Evolutionary conservation across 768 basidiomycete genomes (phyloP), one percentile per base, ranked within the genome.

Genomic region (Naganishia onofrii): DNA sequence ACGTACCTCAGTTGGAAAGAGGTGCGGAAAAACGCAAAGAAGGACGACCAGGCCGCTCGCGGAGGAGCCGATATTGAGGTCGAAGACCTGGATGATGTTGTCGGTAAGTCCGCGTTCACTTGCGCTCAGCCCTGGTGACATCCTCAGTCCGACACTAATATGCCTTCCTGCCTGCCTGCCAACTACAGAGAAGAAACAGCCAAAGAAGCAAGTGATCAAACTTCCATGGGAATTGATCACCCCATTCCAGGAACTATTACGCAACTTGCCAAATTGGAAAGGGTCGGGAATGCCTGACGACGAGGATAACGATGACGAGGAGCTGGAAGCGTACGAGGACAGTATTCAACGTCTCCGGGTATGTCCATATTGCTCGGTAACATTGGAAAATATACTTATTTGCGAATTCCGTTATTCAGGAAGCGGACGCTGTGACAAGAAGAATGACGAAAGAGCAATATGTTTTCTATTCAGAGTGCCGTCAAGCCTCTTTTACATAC

Each of bases 1-100:
- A 95, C 92, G 12, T 98, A 96, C 77, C 85, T 98, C 28, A 92
- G 91, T 0, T 98, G 94, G 94, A 96, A 95, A 76, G 94, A 96
- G 74, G 94, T 97, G 21, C 87, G 94, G 17, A 96, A 95, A 76
- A 91, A 92, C 70, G 92, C 92, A 5, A 95, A 95, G 78, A 92
- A 96, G 76, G 28, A 90, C 88, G 91, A 89, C 12, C 90, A 89
- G 70, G 90, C 87, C 1, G 90, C 87, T 31, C 90, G 86, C 7
- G 89, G 90, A 3, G 75, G 73, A 29, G 91, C 92, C 77, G 88
- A 91, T 5, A 93, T 92, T 76, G 87, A 85, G 1, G 81, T 91
- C 8, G 92, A 93, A 73, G 93, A 94, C 66, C 89, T 71, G 57
- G 71, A 67, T 23, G 70, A 58, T 29, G 70, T 89, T 19, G 87